A percentile compares a stretch with the other conserved stretches of the same genome.
Evolutionary conservation across 1,284 basidiomycete genomes (phyloP).

Genomic region (Rhodotorula sp.): DNA sequence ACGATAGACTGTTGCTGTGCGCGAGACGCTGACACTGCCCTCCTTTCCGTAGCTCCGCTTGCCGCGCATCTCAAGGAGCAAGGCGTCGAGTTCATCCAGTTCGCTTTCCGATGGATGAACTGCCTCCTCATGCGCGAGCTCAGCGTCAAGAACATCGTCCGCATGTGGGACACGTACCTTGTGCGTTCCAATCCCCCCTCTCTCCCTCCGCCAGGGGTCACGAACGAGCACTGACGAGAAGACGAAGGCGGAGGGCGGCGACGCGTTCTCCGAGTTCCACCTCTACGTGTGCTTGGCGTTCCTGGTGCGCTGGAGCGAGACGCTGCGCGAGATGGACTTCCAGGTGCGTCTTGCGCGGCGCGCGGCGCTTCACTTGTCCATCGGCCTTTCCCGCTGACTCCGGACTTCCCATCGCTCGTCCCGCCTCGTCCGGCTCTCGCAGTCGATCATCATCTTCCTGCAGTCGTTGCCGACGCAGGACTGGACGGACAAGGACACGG

Average conservation of each 20-base stretch:
- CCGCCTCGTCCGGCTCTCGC: neutral
- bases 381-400: neutral
- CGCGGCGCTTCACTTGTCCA: no score
- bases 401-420: neutral
- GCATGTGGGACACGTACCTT: conserved; percentile 98
- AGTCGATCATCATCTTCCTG: conserved; percentile 99
- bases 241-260: conserved; percentile 81
- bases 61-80: conserved; percentile 78
- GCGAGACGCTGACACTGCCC: neutral
- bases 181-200: conserved; percentile 57
- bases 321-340: conserved; percentile 90
- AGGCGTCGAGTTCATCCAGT: conserved; percentile 97
- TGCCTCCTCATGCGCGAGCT: conserved; percentile 95
- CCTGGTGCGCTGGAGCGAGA: conserved; percentile 86
- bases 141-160: conserved; percentile 87
- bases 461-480: conserved; percentile 92
- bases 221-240: neutral
- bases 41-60: conserved; percentile 64
- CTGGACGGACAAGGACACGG: conserved; percentile 95
- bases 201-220: neutral
- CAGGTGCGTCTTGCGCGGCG: conserved; percentile 66
- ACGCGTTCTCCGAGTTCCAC: conserved; percentile 96
- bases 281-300: conserved; percentile 95
- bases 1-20: neutral
- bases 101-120: conserved; percentile 98